Base-by-base conservation (phyloP, 2,329 filamentous ascomycete species). In the Neophaeococcomyces mojaviensis region DNA sequence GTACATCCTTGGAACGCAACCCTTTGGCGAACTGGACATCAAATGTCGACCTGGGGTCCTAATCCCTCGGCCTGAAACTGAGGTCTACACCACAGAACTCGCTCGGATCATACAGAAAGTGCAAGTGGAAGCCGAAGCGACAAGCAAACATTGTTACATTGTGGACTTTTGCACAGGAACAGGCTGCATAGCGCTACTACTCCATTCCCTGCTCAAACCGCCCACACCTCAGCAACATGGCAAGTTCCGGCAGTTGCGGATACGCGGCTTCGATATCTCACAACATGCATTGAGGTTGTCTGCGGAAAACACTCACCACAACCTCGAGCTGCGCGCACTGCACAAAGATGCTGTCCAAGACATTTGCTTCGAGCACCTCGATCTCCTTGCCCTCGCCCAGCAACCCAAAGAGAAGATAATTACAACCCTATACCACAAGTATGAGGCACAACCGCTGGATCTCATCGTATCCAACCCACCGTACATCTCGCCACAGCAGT, bases 81-180 rank as follows among this genome's bases (percentile, higher is more conserved):
- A 58, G 42, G 44, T 40, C 13, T 57, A 56, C 43, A 57, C 54
- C 10, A 47, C 50, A 30, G 28, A 46, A n/a, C 9, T 46, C 4
- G 43, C 24, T 18, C 20, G 24, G 8, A n/a, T 22, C 16, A 35
- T 35, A 15, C 15, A 39, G 20, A 47, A 42, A 20, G 6, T 10
- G 3, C 13, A 42, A 10, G 26, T 30, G n/a, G 22, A 13, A 10
- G 26, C 15, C 7, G 22, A 13, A 7, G 31, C 15, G 13, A 15
- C 5, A 22, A 26, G 10, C 7, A 46, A 26, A 28, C 44, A 58
- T 13, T 56, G 94, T 10, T 75, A 73, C 10, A 70, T 97, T 33
- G 64, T 96, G 7, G 92, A 98, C 63, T 71, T 96, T 24, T 97
- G 92, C 64, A 89, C 88, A 0, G 92, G 92, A 8, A 87, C 86